These are phyloP conservation scores for Alnus glutinosa DNA, from an alignment of 306 rosid genomes.

Conservation along the genomic window DNA sequence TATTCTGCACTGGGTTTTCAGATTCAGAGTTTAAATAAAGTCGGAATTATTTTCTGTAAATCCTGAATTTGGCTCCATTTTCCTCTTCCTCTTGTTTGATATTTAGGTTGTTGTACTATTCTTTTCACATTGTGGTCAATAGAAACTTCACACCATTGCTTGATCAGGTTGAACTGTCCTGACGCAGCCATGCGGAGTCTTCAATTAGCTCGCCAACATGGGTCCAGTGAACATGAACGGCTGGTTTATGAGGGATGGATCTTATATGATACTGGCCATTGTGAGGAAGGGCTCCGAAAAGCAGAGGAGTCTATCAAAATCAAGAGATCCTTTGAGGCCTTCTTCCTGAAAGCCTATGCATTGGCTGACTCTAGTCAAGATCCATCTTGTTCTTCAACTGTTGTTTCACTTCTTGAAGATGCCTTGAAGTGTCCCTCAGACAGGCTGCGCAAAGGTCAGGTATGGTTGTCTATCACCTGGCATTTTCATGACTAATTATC, in stretches of 20 bases:
- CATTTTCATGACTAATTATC: background rate
- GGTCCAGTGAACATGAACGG: conserved; percentile 77
- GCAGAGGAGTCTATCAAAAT: conserved; percentile 86
- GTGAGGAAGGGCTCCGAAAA: conserved; percentile 83
- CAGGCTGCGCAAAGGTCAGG: conserved; percentile 96
- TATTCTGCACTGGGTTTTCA: background rate
- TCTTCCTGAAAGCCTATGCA: conserved; percentile 89
- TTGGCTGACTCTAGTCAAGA: conserved; percentile 83
- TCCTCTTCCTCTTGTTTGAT: conserved; percentile 20
- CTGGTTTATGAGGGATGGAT: conserved; percentile 96
- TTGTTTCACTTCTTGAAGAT: conserved; percentile 80
- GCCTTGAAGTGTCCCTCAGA: conserved; percentile 93
- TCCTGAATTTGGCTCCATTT: conserved; percentile 12
- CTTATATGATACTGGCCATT: conserved; percentile 88
- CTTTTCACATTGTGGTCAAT: conserved; percentile 7
- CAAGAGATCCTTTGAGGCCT: conserved; percentile 90
- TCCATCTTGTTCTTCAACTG: conserved; percentile 71
- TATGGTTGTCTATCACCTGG: conserved; percentile 37
- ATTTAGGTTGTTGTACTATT: conserved; percentile 14
- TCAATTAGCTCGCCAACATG: conserved; percentile 86
- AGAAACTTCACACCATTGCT: conserved; percentile 27
- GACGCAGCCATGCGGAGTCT: conserved; percentile 91
- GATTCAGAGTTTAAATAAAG: background rate
- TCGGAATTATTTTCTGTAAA: conserved; percentile 13
- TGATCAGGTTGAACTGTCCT: conserved; percentile 82